phyloP scores from a whole-genome alignment of 352 stramenopile genomes.

The Phytophthora citrophthora region DNA sequence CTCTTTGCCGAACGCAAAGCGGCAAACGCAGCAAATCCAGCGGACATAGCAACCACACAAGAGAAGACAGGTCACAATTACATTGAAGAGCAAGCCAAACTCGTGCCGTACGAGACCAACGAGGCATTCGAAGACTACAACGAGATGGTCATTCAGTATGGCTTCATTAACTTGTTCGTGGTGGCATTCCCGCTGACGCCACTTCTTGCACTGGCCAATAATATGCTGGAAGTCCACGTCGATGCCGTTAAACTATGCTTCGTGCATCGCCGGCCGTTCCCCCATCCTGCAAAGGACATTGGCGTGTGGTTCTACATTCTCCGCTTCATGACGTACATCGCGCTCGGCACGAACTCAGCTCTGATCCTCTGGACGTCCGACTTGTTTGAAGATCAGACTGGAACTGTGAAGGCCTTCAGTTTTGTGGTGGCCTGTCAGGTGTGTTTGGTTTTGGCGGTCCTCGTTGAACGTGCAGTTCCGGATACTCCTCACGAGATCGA shows the following conservation, averaged over 20 bases:
- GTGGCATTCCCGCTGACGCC: slow-evolving; percentile 94
- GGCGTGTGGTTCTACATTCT: slow-evolving; percentile 93
- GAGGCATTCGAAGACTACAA: slow-evolving; percentile 91
- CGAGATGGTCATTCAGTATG: slow-evolving; percentile 95
- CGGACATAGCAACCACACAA: background rate
- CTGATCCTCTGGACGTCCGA: slow-evolving; percentile 87
- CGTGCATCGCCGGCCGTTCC: slow-evolving; percentile 79
- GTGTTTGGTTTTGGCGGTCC: slow-evolving; percentile 65
- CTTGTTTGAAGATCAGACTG: slow-evolving; percentile 56
- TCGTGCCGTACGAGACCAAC: slow-evolving; percentile 81
- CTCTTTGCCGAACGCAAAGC: slow-evolving; percentile 57
- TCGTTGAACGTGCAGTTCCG: slow-evolving; percentile 67
- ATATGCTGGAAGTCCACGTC: slow-evolving; percentile 91
- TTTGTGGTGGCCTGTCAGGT: slow-evolving; percentile 80
- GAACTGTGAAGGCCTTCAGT: slow-evolving; percentile 59
- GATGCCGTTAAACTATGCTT: slow-evolving; percentile 89
- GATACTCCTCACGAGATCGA: slow-evolving; percentile 65
- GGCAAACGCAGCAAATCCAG: slow-evolving; percentile 1
- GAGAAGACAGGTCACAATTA: slow-evolving; percentile 68
- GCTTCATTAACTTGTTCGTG: slow-evolving; percentile 96
- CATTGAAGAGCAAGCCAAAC: slow-evolving; percentile 86
- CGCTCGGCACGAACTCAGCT: slow-evolving; percentile 78
- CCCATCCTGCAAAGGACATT: slow-evolving; percentile 85
- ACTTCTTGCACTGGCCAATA: slow-evolving; percentile 90
- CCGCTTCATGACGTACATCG: slow-evolving; percentile 82